Evolutionary conservation across 768 basidiomycete species (phyloP).

Genomic region (Pluteus cervinus): DNA sequence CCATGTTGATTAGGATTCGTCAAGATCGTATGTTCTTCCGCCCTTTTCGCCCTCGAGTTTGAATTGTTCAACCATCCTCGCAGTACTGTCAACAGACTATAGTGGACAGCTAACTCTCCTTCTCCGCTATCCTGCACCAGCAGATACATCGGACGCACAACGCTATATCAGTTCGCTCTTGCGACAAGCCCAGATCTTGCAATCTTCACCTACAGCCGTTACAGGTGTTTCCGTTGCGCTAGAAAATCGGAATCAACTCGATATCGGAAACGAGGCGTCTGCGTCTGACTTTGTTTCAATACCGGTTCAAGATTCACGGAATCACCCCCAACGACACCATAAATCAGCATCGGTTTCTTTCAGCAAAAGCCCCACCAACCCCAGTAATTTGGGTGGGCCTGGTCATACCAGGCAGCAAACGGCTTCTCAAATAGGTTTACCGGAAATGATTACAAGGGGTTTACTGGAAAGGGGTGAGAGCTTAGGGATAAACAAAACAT

Average conservation of each 20-base stretch:
- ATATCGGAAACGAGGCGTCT: slow-evolving; percentile 65
- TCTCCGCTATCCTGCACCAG: slow-evolving; percentile 75
- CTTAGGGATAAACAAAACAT: slow-evolving; percentile 77
- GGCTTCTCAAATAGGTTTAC: slow-evolving; percentile 44
- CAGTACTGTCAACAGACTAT: slow-evolving; percentile 87
- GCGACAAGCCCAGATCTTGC: slow-evolving; percentile 76
- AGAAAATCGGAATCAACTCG: slow-evolving; percentile 77
- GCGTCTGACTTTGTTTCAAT: too few species aligned
- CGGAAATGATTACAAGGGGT: slow-evolving; percentile 69
- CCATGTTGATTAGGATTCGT: slow-evolving; percentile 92
- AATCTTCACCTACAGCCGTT: slow-evolving; percentile 65
- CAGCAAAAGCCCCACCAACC: too few species aligned
- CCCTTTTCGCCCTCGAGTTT: background rate
- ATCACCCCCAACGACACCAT: slow-evolving; percentile 13
- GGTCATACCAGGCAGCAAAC: slow-evolving; percentile 34
- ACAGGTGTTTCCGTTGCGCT: slow-evolving; percentile 74
- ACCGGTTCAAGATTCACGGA: too few species aligned
- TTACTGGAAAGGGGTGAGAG: slow-evolving; percentile 73
- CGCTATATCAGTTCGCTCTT: slow-evolving; percentile 69
- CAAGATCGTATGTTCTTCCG: slow-evolving; percentile 63
- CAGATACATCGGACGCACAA: slow-evolving; percentile 28
- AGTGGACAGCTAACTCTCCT: slow-evolving; percentile 78
- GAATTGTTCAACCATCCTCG: slow-evolving; percentile 10
- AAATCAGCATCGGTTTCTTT: slow-evolving; percentile 12
- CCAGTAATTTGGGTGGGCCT: too few species aligned